Base-by-base conservation (phyloP, 2,329 filamentous ascomycete species). In the Venturia oleaginea region DNA sequence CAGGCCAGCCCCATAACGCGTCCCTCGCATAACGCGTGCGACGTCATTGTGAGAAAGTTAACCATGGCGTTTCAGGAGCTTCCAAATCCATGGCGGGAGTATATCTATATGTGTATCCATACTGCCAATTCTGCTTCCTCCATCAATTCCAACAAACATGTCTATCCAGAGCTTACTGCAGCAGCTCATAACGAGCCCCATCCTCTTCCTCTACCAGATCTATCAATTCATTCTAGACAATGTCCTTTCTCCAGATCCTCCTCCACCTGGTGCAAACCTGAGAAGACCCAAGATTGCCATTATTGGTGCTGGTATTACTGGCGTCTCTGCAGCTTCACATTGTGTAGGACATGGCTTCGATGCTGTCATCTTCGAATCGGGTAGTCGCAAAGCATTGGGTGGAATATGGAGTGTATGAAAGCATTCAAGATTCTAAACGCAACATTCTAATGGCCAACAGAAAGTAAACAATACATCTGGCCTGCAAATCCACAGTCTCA, bases 311-410 rank as follows among this genome's bases (percentile, higher is more conserved):
- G 78, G 78, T 8, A 80, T 95, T 64, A 94, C 91, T 4, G 84
- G 84, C 46, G 86, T 94, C 2, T 90, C 90, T 1, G 85, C 90
- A 8, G 91, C 91, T 0, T 86, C 89, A 1, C 91, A 95, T 73
- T 92, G 89, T 71, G 85, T 92, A 42, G 91, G 91, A 1, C 89
- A 94, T 83, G 90, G 90, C 55, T 93, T 93, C 68, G 89, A 94
- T 67, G 88, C 91, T 7, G 82, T 83, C 24, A 84, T 95, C 46
- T 95, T 95, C 68, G 91, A 95, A 72, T 84, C 85, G 8, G 88
- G 88, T 0, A 75, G 80, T 4, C 79, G 85, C 67, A 81, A 89
- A 19, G 80, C 84, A 30, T 74, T 95, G 0, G 90, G 90, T 19
- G 90, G 90, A 0, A 93, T 93, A 40, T 93, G 90, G 90, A 90